These are phyloP conservation scores for Inga oerstediana DNA, from an alignment of 306 rosid genomes.

Conservation along the genomic window DNA sequence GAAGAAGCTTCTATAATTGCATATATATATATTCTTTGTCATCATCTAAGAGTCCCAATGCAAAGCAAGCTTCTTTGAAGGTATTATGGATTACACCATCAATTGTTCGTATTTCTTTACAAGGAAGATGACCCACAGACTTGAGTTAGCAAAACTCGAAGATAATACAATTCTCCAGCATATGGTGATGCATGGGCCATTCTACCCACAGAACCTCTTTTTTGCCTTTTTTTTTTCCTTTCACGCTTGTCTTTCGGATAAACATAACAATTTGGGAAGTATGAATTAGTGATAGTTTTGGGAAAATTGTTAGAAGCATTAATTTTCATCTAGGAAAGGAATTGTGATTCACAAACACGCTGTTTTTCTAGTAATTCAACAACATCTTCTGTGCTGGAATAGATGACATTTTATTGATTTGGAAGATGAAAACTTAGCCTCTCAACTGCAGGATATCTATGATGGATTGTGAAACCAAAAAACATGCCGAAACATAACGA, in stretches of 20 bases:
- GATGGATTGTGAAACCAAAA: not conserved
- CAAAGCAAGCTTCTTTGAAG: not conserved
- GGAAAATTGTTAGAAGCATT: too few species aligned
- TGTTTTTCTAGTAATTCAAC: not conserved
- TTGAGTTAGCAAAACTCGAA: not conserved
- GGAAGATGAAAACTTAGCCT: not conserved
- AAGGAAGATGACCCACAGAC: not conserved
- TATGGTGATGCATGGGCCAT: not conserved
- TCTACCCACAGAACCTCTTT: not conserved
- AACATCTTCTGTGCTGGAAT: too few species aligned
- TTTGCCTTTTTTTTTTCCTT: not conserved
- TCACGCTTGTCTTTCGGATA: rapidly evolving
- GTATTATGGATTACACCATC: not conserved
- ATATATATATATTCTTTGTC: not conserved
- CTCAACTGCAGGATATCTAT: not conserved
- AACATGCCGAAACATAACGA: not conserved
- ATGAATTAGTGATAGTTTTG: too few species aligned
- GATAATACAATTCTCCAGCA: not conserved
- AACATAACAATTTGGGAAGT: not conserved
- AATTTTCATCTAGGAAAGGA: not conserved
- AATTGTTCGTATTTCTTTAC: not conserved
- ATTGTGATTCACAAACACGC: not conserved
- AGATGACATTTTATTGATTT: not conserved
- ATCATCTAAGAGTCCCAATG: not conserved
- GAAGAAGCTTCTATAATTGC: not conserved